Evolutionary conservation across 352 stramenopile species (phyloP).

Genomic region (Phytopythium vexans): DNA sequence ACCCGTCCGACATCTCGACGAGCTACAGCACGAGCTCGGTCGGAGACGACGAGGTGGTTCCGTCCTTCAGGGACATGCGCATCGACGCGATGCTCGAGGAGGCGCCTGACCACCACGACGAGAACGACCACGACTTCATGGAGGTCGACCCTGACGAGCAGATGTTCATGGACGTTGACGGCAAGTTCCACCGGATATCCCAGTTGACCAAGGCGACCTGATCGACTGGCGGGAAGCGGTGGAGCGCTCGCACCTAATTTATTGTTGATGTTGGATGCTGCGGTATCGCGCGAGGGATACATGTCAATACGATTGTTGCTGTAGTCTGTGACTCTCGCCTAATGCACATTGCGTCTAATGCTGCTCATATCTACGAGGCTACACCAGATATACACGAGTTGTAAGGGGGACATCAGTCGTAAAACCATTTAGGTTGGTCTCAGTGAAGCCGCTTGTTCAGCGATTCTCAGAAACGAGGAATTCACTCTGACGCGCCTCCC

Average conservation of each 20-base stretch:
- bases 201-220: slow-evolving; percentile 1
- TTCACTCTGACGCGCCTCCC: slow-evolving; percentile 62
- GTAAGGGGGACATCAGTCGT: slow-evolving; percentile 63
- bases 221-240: no score
- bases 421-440: slow-evolving; percentile 82
- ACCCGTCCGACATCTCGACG: slow-evolving; percentile 34
- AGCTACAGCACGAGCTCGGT: slow-evolving; percentile 30
- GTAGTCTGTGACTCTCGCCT: no score
- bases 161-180: slow-evolving; percentile 13
- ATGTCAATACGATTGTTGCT: no score
- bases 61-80: slow-evolving; percentile 41
- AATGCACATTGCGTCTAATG: no score
- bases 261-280: no score
- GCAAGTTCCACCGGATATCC: slow-evolving; percentile 8
- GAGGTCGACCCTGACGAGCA: slow-evolving; percentile 8
- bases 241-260: no score
- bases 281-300: no score
- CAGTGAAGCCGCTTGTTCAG: slow-evolving; percentile 85
- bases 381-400: slow-evolving; percentile 4
- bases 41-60: slow-evolving; percentile 28
- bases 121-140: slow-evolving; percentile 27
- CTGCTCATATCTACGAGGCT: not conserved
- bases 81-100: slow-evolving; percentile 56
- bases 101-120: slow-evolving; percentile 23
- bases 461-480: slow-evolving; percentile 90